Evolutionary conservation across 108 stramenopile genomes (phyloP), one percentile per base, ranked within the genome.

Genomic region (Bacterosira constricta): DNA sequence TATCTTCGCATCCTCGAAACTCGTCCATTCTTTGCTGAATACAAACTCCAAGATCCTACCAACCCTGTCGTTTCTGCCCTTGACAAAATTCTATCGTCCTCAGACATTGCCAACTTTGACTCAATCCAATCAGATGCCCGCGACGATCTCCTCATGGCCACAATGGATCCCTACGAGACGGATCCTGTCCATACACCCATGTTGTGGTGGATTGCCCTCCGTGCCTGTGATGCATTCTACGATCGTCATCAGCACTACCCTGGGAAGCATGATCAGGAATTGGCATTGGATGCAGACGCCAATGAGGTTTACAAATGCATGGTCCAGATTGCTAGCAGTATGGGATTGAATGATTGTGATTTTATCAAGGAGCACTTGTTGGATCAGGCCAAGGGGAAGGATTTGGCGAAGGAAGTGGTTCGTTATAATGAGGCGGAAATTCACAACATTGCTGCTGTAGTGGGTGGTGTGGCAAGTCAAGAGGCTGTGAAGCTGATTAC

Each of bases 401-500:
- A 77, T 36, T 73, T 86, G 46, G 90, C 89, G 26, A 38, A 54
- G 45, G 97, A 98, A 65, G 62, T 96, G 59, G 82, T 86, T 7
- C 83, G 98, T 9, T 98, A 89, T 66, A 90, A 81, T 52, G 94
- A 88, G 52, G 90, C 88, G 4, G 95, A 99, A 71, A 72, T 96
- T 51, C 98, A 99, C 76, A 83, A 65, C 30, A 76, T 97, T 52
- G 94, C 96, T 3, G 85, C 89, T 26, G 83, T 97, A 15, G 63
- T 97, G 8, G 98, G 98, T 7, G 98, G 96, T 5, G 91, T 97
- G 21, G 96, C 97, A 15, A 81, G 89, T 44, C 98, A 99, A 73
- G 98, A 99, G 65, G 96, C 95, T 25, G 95, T 99, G 55, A 99
- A 99, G 76, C 63, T 99, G 57, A 86, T 97, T 66, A 97, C 98